Evolutionary conservation across 768 basidiomycete genomes (phyloP).

Genomic region (Russula dissimulans): DNA sequence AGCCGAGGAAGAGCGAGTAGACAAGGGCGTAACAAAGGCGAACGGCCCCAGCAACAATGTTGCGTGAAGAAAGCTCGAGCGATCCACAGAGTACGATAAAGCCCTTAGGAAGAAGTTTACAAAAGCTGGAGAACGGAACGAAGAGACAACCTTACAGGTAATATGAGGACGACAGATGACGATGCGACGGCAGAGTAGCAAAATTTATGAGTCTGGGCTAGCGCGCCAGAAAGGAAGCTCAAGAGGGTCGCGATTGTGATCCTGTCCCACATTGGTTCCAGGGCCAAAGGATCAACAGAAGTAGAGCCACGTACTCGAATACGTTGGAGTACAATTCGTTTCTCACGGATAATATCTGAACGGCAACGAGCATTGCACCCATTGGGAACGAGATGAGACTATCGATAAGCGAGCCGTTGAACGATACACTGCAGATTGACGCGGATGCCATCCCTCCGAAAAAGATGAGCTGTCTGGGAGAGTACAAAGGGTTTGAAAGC

Average conservation of each 20-base stretch:
- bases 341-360: slow-evolving; percentile 62
- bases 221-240: slow-evolving; percentile 69
- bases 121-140: background rate
- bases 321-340: slow-evolving; percentile 77
- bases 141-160: slow-evolving; percentile 43
- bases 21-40: slow-evolving; percentile 70
- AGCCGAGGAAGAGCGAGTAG: slow-evolving; percentile 71
- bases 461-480: slow-evolving; percentile 49
- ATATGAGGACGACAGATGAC: slow-evolving; percentile 68
- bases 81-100: slow-evolving; percentile 65
- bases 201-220: slow-evolving; percentile 57
- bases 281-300: slow-evolving; percentile 1
- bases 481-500: slow-evolving; percentile 54
- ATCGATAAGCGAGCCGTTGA: slow-evolving; percentile 73
- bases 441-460: slow-evolving; percentile 73
- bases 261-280: slow-evolving; percentile 26
- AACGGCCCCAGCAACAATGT: slow-evolving; percentile 78
- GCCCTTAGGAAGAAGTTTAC: slow-evolving; percentile 29
- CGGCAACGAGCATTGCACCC: slow-evolving; percentile 60
- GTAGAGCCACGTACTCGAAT: slow-evolving; percentile 45
- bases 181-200: slow-evolving; percentile 79
- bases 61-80: slow-evolving; percentile 71
- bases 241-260: slow-evolving; percentile 73
- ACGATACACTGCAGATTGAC: slow-evolving; percentile 64
- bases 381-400: slow-evolving; percentile 63